Base-by-base conservation (phyloP, 768 basidiomycete species). In the Suillus fuscotomentosus region DNA sequence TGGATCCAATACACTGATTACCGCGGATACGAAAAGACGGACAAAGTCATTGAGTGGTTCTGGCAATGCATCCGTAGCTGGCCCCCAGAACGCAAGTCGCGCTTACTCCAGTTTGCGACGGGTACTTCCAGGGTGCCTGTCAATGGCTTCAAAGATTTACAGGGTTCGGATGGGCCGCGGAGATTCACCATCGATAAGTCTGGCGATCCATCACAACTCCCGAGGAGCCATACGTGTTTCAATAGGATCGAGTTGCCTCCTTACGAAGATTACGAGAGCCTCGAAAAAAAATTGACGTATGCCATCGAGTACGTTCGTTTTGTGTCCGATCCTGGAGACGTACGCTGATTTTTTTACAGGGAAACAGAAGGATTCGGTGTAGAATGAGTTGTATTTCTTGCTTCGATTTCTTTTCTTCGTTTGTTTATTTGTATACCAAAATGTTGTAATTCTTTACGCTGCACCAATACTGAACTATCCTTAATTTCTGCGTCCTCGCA, bases 1-100 rank as follows among this genome's bases (percentile, higher is more conserved):
- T 95, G 94, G 94, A 91, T 89, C 69, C 94, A 94, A 71, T 94
- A 92, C 77, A 97, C 95, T 22, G 95, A 96, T 72, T 96, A 96
- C 73, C 88, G 93, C 60, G 89, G 91, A 5, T 94, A 92, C 72
- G 88, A 90, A 71, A 91, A 91, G 80, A 89, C 87, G 4, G 92
- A 94, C 72, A 88, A 92, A 72, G 90, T 92, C 65, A 93, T 96
- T 67, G 90, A 93, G 71, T 96, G 95, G 95, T 97, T 97, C 83
- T 96, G 95, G 95, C 88, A 95, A 75, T 92, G 90, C 70, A 86
- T 97, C 62, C 88, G 91, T 43, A 88, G 89, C 41, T 97, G 95
- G 95, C 91, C 95, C 10, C 83, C 91, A 0, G 95, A 97, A 74
- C 85, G 91, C 68, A 95, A 95, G 75, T 90, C 90, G 47, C 88